A percentile compares a stretch with the other conserved stretches of the same genome.
These are phyloP conservation scores for Capsicum rhomboideum DNA, from an alignment of 257 asterid genomes.

Conservation along the genomic window DNA sequence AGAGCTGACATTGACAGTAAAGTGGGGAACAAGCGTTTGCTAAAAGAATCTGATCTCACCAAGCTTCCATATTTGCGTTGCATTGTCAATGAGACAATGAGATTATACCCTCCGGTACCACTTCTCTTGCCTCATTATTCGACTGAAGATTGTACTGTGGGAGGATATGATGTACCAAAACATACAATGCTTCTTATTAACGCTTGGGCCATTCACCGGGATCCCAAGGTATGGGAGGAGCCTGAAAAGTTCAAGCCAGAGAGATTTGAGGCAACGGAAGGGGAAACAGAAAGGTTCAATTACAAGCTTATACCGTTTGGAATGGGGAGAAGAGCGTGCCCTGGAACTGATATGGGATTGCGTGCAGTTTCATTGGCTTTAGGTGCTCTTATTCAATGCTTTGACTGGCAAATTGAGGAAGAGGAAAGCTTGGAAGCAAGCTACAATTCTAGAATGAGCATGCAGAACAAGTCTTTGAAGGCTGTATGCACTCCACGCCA, in stretches of 20 bases:
- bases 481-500: conserved; percentile 23
- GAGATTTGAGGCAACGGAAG: conserved; percentile 24
- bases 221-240: conserved; percentile 26
- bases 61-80: conserved; percentile 43
- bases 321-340: conserved; percentile 7
- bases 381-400: conserved; percentile 48
- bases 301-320: conserved; percentile 40
- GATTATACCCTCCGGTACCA: conserved; percentile 40
- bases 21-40: conserved; percentile 27
- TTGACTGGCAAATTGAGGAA: conserved; percentile 28
- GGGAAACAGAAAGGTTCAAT: conserved; percentile 20
- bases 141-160: conserved; percentile 22
- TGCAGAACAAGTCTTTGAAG: conserved; percentile 35
- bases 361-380: conserved; percentile 31
- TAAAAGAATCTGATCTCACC: conserved; percentile 34
- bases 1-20: conserved; percentile 36
- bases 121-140: conserved; percentile 44
- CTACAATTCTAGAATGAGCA: neutral
- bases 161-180: conserved; percentile 31
- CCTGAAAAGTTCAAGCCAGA: conserved; percentile 29
- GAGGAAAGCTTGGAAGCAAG: conserved; percentile 15
- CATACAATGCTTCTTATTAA: conserved; percentile 36
- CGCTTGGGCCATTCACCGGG: conserved; percentile 48
- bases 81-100: conserved; percentile 36
- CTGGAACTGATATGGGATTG: conserved; percentile 38